Conservation (phyloP, 2,329 filamentous ascomycete species). For the Hirsutella thompsonii region DNA sequence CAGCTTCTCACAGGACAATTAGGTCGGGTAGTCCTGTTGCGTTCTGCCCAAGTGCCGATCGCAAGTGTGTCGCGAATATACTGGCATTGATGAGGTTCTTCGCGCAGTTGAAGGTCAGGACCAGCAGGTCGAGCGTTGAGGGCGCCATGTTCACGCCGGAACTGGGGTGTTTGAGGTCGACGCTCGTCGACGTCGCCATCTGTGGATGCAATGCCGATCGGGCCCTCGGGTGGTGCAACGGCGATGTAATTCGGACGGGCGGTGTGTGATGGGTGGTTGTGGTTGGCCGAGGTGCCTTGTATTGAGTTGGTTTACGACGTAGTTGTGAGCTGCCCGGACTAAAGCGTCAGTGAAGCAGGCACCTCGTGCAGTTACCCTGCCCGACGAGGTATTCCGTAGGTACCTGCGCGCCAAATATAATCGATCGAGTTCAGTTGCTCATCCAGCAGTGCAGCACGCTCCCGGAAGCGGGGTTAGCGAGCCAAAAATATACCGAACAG, state of each 20-base stretch:
- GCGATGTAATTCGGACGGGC: not conserved
- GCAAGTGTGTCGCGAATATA: constrained; percentile 59
- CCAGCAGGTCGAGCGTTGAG: constrained; percentile 53
- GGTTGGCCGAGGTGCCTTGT: not conserved
- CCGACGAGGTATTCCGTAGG: too few relatives aligned
- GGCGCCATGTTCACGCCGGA: constrained; percentile 16
- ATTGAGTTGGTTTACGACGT: too few relatives aligned
- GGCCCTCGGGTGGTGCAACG: not conserved
- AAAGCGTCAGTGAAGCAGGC: too few relatives aligned
- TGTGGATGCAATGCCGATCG: not conserved
- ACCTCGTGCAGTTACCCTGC: too few relatives aligned
- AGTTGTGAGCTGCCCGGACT: too few relatives aligned
- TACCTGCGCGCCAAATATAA: too few relatives aligned
- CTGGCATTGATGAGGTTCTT: constrained; percentile 56
- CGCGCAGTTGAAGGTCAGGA: constrained; percentile 84
- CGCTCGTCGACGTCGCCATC: constrained; percentile 3
- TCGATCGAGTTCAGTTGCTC: too few relatives aligned
- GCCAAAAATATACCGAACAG: too few relatives aligned
- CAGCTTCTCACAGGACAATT: constrained; percentile 41
- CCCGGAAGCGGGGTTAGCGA: too few relatives aligned
- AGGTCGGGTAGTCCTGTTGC: constrained; percentile 35
- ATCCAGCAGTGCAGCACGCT: too few relatives aligned
- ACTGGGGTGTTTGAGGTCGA: not conserved
- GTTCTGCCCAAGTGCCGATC: constrained; percentile 41
- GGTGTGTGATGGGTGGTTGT: not conserved